Conservation (phyloP, 2,329 filamentous ascomycete genomes). For the Monilinia vaccinii-corymbosi region DNA sequence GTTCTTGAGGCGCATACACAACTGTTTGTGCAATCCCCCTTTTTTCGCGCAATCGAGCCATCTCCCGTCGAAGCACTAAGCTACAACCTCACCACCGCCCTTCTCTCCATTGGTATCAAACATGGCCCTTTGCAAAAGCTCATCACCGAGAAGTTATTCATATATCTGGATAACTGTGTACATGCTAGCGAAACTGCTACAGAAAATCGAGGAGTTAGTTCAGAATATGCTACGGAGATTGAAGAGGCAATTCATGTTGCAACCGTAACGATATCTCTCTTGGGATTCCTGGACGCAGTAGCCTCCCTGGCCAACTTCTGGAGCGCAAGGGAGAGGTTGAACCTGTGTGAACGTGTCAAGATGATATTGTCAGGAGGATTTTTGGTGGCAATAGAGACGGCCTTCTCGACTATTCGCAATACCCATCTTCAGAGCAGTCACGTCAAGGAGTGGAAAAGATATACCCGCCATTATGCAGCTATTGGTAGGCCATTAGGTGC, state of each 20-base stretch:
- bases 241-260: conserved; percentile 62
- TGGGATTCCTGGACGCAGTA: conserved; percentile 82
- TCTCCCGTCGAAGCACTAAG: conserved; percentile 83
- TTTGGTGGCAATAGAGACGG: conserved; percentile 77
- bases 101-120: conserved; percentile 71
- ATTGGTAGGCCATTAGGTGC: conserved; percentile 76
- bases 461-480: conserved; percentile 72
- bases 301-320: conserved; percentile 74
- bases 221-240: conserved; percentile 44
- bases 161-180: conserved; percentile 64
- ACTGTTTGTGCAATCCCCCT: conserved; percentile 68
- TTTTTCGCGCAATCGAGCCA: conserved; percentile 72
- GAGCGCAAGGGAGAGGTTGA: conserved; percentile 63
- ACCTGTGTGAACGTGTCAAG: conserved; percentile 62
- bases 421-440: conserved; percentile 54
- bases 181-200: conserved; percentile 48
- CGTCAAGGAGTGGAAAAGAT: conserved; percentile 80
- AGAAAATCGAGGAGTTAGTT: conserved; percentile 44
- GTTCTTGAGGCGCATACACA: conserved; percentile 78
- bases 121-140: conserved; percentile 59
- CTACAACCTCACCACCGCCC: conserved; percentile 66
- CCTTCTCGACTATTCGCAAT: conserved; percentile 84
- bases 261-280: conserved; percentile 72
- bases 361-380: conserved; percentile 75
- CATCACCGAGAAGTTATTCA: conserved; percentile 57